A percentile compares a stretch with the other conserved stretches of the same genome.
Evolutionary conservation across 1,284 basidiomycete species (phyloP).

Genomic region (Rhodotorula sp.): DNA sequence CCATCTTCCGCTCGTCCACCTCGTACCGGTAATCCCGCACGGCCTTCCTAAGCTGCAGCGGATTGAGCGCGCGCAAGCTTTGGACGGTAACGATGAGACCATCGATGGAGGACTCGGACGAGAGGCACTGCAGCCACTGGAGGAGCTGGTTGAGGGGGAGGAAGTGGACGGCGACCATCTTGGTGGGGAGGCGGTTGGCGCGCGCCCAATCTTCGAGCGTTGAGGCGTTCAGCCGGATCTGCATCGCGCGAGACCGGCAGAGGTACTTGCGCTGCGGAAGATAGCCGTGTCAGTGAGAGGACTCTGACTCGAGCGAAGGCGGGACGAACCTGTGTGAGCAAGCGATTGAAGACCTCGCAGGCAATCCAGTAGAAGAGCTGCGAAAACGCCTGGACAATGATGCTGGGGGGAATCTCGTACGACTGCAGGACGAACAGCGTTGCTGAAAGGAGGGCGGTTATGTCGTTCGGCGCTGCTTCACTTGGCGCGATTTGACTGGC

Average conservation of each 20-base stretch:
- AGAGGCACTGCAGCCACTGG: slow-evolving; percentile 82
- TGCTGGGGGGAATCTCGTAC: slow-evolving; percentile 85
- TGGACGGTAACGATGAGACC: slow-evolving; percentile 87
- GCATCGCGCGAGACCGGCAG: slow-evolving; percentile 83
- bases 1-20: slow-evolving; percentile 86
- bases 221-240: slow-evolving; percentile 84
- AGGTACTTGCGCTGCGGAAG: slow-evolving; percentile 74
- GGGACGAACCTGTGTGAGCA: slow-evolving; percentile 60
- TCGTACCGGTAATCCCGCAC: slow-evolving; percentile 94
- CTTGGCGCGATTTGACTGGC: slow-evolving; percentile 7
- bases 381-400: slow-evolving; percentile 88
- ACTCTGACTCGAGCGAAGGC: no score
- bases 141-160: slow-evolving; percentile 79
- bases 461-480: slow-evolving; percentile 55
- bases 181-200: slow-evolving; percentile 68
- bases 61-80: slow-evolving; percentile 79
- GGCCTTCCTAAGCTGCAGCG: slow-evolving; percentile 89
- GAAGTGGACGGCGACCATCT: slow-evolving; percentile 72
- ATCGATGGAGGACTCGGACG: slow-evolving; percentile 74
- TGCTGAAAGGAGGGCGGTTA: slow-evolving; percentile 82
- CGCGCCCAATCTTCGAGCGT: slow-evolving; percentile 90
- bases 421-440: slow-evolving; percentile 79
- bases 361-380: slow-evolving; percentile 86
- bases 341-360: slow-evolving; percentile 89
- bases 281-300: background rate